Conservation (phyloP, 2,329 filamentous ascomycete species). For the Ophiostoma ulmi region DNA sequence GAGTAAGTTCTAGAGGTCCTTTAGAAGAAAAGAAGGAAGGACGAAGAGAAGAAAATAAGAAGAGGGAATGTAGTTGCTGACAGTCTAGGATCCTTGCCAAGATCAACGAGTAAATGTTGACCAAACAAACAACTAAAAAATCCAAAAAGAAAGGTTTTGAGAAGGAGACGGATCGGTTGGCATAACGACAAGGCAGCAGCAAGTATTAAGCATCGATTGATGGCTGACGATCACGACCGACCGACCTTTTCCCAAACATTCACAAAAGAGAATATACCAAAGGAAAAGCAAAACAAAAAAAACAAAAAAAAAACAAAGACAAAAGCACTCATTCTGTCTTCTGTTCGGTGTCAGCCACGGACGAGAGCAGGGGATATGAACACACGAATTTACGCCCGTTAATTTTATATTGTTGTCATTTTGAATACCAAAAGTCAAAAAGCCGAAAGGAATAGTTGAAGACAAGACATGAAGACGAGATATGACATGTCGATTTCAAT, state of each 20-base stretch:
- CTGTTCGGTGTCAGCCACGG: not conserved
- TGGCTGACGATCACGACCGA: no score
- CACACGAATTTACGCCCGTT: slow-evolving; percentile 15
- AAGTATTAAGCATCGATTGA: not conserved
- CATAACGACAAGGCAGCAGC: no score
- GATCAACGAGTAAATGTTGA: slow-evolving; percentile 80
- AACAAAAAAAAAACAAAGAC: not conserved
- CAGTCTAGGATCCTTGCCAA: slow-evolving; percentile 80
- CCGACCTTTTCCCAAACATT: not conserved
- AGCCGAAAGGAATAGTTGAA: not conserved
- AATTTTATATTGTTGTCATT: slow-evolving; percentile 9
- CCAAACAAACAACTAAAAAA: slow-evolving; percentile 22
- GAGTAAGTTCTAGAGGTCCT: slow-evolving; percentile 64
- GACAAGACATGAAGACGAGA: not conserved
- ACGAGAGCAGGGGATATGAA: not conserved
- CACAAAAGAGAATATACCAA: not conserved
- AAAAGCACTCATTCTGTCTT: slow-evolving; percentile 8
- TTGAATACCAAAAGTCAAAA: slow-evolving; percentile 5
- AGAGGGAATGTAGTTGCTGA: slow-evolving; percentile 7
- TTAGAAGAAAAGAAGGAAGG: not conserved
- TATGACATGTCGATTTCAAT: not conserved
- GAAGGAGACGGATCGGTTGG: not conserved
- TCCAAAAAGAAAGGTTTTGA: not conserved
- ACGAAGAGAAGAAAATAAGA: not conserved
- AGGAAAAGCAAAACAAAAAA: not conserved